Evolutionary conservation across 2,329 filamentous ascomycete species (phyloP).

Genomic region (Epichloe baconii): DNA sequence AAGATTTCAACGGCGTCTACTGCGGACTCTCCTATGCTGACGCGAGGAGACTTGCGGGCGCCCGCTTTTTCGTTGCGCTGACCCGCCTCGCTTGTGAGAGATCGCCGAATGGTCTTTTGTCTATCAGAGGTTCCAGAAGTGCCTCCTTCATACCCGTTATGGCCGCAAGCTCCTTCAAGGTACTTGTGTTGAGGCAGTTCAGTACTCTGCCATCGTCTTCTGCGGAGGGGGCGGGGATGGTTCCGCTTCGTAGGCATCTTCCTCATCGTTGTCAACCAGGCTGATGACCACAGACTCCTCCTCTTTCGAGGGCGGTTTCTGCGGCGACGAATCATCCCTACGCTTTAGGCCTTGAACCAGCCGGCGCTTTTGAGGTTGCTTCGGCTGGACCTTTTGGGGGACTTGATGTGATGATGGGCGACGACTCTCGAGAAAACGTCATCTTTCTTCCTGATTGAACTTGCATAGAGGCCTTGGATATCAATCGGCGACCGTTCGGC

Average conservation of each 20-base stretch:
- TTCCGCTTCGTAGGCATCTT: slow-evolving; percentile 27
- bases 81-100: slow-evolving; percentile 56
- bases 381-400: slow-evolving; percentile 15
- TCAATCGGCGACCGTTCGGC: slow-evolving; percentile 15
- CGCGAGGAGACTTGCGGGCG: slow-evolving; percentile 30
- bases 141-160: slow-evolving; percentile 64
- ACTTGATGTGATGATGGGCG: slow-evolving; percentile 14
- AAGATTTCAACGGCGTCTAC: slow-evolving; percentile 51
- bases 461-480: slow-evolving; percentile 19
- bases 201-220: slow-evolving; percentile 42
- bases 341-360: slow-evolving; percentile 24
- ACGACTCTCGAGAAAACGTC: slow-evolving; percentile 8
- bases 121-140: slow-evolving; percentile 55
- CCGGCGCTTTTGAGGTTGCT: slow-evolving; percentile 15
- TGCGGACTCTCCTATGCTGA: slow-evolving; percentile 38
- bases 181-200: slow-evolving; percentile 71
- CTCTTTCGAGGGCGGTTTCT: slow-evolving; percentile 13
- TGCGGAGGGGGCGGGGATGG: slow-evolving; percentile 15
- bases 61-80: slow-evolving; percentile 35
- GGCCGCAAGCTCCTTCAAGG: slow-evolving; percentile 63
- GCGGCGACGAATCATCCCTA: slow-evolving; percentile 13
- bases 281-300: slow-evolving; percentile 23
- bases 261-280: slow-evolving; percentile 27
- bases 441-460: slow-evolving; percentile 7
- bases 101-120: slow-evolving; percentile 58